A percentile compares a stretch with the other conserved stretches of the same genome.
Conservation (phyloP, 2,329 filamentous ascomycete species). For the Herpomyces periplanetae region DNA sequence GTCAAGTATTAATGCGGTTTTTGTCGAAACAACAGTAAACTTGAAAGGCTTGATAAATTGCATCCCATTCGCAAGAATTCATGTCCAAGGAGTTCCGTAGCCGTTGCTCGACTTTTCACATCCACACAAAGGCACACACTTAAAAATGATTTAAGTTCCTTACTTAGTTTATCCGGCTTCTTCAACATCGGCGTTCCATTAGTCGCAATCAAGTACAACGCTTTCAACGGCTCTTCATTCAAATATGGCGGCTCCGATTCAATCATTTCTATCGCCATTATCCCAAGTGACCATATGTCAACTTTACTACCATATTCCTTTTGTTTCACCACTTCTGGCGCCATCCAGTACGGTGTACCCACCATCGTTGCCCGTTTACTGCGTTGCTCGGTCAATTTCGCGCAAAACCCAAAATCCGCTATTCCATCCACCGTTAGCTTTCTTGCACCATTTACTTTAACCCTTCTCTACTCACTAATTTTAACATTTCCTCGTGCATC, state of each 20-base stretch:
- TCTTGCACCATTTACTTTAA: no score
- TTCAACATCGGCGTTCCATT: constrained; percentile 87
- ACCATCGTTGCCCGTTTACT: constrained; percentile 97
- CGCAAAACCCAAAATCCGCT: constrained; percentile 97
- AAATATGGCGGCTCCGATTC: constrained; percentile 91
- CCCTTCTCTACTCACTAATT: constrained; percentile 61
- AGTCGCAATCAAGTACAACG: constrained; percentile 81
- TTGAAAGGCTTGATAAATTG: constrained; percentile 37
- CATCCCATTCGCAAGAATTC: constrained; percentile 86
- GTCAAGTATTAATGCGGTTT: no score
- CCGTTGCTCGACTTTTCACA: constrained; percentile 67
- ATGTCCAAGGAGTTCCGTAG: constrained; percentile 52
- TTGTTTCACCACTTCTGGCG: constrained; percentile 91
- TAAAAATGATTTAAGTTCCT: constrained; percentile 87
- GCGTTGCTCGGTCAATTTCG: constrained; percentile 84
- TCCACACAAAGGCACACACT: constrained; percentile 88
- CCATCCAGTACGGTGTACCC: constrained; percentile 98
- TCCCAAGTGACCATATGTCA: constrained; percentile 91
- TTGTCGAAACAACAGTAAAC: constrained; percentile 47
- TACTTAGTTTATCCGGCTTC: constrained; percentile 89
- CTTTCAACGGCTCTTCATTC: constrained; percentile 89
- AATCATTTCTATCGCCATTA: constrained; percentile 99
- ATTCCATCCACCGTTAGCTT: no score
- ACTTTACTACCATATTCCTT: constrained; percentile 96
- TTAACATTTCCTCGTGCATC: constrained; percentile 86